Evolutionary conservation across 495 filamentous ascomycete genomes (phyloP), one percentile per base, ranked within the genome.

Genomic region (Mycothermus thermophilus): DNA sequence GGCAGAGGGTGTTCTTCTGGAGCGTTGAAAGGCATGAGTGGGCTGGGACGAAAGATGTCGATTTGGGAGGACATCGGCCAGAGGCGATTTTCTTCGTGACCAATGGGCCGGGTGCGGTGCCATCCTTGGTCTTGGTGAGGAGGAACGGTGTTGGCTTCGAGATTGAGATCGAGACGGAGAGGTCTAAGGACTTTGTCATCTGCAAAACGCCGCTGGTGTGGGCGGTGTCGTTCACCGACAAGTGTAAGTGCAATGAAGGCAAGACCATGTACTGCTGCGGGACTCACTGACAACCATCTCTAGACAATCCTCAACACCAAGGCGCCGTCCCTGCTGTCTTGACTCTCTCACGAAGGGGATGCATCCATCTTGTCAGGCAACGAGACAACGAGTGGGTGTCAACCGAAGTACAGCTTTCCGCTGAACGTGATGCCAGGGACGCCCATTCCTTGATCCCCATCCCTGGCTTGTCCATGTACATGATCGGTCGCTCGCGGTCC

Each of bases 61-160:
- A 72, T 8, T 39, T 75, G 11, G 60, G 59, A 30, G 64, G 65
- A 16, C 64, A 69, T 18, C 64, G 58, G 35, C 74, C 71, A 1
- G 59, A 63, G 19, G 63, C 69, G 3, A 71, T 81, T 49, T 71
- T 74, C 34, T 79, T 80, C 38, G 58, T 54, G 1, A 41, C 50
- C 2, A 54, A 59, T 21, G 35, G 38, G 18, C 41, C 39, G 13
- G 43, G 48, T n/a, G 22, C 47, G 11, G 51, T 59, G 16, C 53
- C 63, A 4, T 46, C 63, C 7, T 30, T 80, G 1, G 42, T 80
- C 12, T 35, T 80, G 9, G 59, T 79, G 16, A 66, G 68, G 37
- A 62, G 64, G 14, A 71, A 74, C 35, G 77, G 77, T 10, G 55
- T 59, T 17, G 59, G 78, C 34, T 60, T 62, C 0, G 71, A 77